Conservation (phyloP, 2,329 filamentous ascomycete species). For the Fusarium nurragi region DNA sequence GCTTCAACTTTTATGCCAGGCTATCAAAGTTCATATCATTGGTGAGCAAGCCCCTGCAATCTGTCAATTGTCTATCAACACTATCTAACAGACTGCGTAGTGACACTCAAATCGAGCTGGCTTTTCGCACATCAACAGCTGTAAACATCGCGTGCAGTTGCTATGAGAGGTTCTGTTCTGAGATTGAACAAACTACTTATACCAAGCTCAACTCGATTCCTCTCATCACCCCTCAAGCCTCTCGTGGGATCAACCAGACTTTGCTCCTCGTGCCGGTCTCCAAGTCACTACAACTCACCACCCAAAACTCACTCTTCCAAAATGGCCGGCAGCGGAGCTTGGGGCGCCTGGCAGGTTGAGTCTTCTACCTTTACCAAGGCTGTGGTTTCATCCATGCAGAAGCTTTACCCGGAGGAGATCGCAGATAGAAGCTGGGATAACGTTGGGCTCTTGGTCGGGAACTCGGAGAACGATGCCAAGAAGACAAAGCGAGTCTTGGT, state of each 20-base stretch:
- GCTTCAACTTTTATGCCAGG: slow-evolving; percentile 9
- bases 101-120: not conserved
- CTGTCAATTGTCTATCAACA: not conserved
- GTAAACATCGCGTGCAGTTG: not conserved
- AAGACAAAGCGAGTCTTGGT: slow-evolving; percentile 58
- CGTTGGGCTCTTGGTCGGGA: slow-evolving; percentile 78
- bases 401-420: slow-evolving; percentile 87
- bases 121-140: not conserved
- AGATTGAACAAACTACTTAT: slow-evolving; percentile 20
- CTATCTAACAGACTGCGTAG: not conserved
- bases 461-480: slow-evolving; percentile 49
- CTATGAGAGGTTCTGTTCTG: slow-evolving; percentile 27
- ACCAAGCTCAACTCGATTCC: not conserved
- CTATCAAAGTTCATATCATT: not conserved
- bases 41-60: not conserved
- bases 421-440: slow-evolving; percentile 96
- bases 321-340: slow-evolving; percentile 47
- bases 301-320: slow-evolving; percentile 4
- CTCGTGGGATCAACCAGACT: not conserved
- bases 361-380: slow-evolving; percentile 57
- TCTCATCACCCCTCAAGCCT: not conserved
- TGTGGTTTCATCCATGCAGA: slow-evolving; percentile 83
- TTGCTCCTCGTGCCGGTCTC: slow-evolving; percentile 35
- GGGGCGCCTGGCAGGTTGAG: slow-evolving; percentile 54
- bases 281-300: not conserved